Conservation (phyloP, 2,329 filamentous ascomycete genomes). For the Coniosporium tulheliwenetii region DNA sequence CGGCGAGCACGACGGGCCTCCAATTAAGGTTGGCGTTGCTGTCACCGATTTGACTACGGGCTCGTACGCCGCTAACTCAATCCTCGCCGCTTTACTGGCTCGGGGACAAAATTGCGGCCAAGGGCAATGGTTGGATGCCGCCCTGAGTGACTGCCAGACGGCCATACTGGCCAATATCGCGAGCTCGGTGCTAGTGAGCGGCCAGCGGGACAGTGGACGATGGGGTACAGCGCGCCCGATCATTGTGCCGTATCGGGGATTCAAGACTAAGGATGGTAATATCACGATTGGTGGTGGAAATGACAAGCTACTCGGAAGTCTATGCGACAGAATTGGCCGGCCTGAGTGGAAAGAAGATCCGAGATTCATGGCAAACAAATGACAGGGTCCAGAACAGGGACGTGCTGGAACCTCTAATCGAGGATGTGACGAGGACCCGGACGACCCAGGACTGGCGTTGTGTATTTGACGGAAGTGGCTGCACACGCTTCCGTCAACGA, state of each 20-base stretch:
- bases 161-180: conserved; percentile 92
- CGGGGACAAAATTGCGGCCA: conserved; percentile 52
- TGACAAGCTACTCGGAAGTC: conserved; percentile 43
- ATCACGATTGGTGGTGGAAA: conserved; percentile 50
- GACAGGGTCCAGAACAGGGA: conserved; percentile 52
- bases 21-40: conserved; percentile 93
- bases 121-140: conserved; percentile 86
- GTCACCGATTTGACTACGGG: conserved; percentile 94
- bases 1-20: conserved; percentile 69
- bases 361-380: conserved; percentile 41
- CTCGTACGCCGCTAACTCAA: conserved; percentile 84
- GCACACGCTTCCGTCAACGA: conserved; percentile 94
- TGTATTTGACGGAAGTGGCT: conserved; percentile 72
- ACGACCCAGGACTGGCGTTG: conserved; percentile 82
- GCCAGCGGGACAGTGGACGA: conserved; percentile 70
- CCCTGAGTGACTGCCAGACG: conserved; percentile 89
- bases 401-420: conserved; percentile 65
- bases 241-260: conserved; percentile 89
- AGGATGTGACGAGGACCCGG: conserved; percentile 54
- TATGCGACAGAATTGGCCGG: conserved; percentile 41
- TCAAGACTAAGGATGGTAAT: conserved; percentile 48
- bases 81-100: conserved; percentile 82
- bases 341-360: conserved; percentile 42
- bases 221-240: conserved; percentile 99
- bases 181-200: conserved; percentile 77